Base-by-base conservation (phyloP, 2,329 filamentous ascomycete species). In the Cyphellophora europaea region DNA sequence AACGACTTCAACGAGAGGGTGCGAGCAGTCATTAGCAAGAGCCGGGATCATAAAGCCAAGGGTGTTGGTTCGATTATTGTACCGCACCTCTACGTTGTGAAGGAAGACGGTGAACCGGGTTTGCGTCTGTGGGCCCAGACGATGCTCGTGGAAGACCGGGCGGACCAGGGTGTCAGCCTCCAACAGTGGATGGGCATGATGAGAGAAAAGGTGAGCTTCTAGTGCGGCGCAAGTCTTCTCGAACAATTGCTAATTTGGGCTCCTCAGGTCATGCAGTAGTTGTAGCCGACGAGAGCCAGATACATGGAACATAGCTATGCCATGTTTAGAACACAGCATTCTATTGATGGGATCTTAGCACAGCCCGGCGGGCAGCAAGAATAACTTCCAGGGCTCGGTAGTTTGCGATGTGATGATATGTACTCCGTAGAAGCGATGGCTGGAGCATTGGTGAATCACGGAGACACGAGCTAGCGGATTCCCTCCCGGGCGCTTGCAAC, bases 51-150 rank as follows among this genome's bases (percentile, higher is more conserved):
- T 63, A 74, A 78, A 55, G 74, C 82, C 18, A 83, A 87, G 54
- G 87, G 88, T 2, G 88, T 91, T 11, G 91, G 91, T 44, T 93
- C 86, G 59, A 93, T 96, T 47, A 75, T 80, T n/a, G 77, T 93
- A 42, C 91, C 91, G 32, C 85, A 93, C 53, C 67, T 98, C 37
- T 98, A 96, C 57, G 72, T 96, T 50, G 82, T 96, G 42, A 79
- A 88, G 51, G 89, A 96, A 60, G 91, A 96, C 53, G 91, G 91
- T 34, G 91, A 98, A 63, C 91, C 91, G 19, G 89, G 84, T 52
- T 66, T 98, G 57, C 88, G 93, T 63, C 67, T 96, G 44, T 98
- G 91, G 91, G 91, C 91, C 29, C 89, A 95, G 69, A 95, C 91
- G 28, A 69, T 96, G 60, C 66, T 98, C 51, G 82, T 98, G 30